Percentiles rank a stretch among this genome's conserved stretches.
phyloP scores from a whole-genome alignment of 2,329 filamentous ascomycete species.

The Stemphylium vesicarium region DNA sequence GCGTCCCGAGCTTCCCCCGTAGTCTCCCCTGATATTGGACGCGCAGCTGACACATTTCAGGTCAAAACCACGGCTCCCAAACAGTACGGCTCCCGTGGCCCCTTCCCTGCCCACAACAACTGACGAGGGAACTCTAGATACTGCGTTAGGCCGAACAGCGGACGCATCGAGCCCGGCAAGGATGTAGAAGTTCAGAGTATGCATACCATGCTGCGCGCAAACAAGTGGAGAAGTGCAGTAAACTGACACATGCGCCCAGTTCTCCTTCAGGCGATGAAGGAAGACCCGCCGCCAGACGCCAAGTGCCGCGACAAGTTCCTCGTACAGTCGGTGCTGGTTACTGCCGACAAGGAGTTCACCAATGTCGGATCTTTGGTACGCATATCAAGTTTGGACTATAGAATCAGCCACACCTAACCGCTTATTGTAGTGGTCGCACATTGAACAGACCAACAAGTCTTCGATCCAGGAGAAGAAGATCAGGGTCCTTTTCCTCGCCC shows the following conservation, averaged over 20 bases:
- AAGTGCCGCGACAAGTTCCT: slow-evolving; percentile 98
- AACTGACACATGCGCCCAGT: slow-evolving; percentile 62
- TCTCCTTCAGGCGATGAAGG: slow-evolving; percentile 96
- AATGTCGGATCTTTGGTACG: slow-evolving; percentile 83
- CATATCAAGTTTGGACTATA: slow-evolving; percentile 1
- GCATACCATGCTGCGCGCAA: slow-evolving; percentile 31
- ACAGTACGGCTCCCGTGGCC: slow-evolving; percentile 70
- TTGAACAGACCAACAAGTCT: slow-evolving; percentile 75
- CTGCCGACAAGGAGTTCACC: slow-evolving; percentile 80
- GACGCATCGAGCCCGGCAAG: slow-evolving; percentile 88
- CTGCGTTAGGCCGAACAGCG: slow-evolving; percentile 96
- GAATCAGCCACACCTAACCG: slow-evolving; percentile 10
- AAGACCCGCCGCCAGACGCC: slow-evolving; percentile 82
- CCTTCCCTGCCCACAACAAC: slow-evolving; percentile 21
- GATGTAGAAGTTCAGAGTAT: slow-evolving; percentile 92
- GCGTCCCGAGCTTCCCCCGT: not conserved
- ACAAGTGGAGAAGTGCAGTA: slow-evolving; percentile 18
- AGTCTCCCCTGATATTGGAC: not conserved
- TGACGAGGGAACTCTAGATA: slow-evolving; percentile 67
- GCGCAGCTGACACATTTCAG: slow-evolving; percentile 54
- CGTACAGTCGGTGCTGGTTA: slow-evolving; percentile 87
- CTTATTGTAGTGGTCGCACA: slow-evolving; percentile 70
- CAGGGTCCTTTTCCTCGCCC: slow-evolving; percentile 80
- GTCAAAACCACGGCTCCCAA: slow-evolving; percentile 99
- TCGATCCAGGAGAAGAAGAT: slow-evolving; percentile 94